Conservation (phyloP, 164 flowering plant species). For the Umbellularia californica region DNA sequence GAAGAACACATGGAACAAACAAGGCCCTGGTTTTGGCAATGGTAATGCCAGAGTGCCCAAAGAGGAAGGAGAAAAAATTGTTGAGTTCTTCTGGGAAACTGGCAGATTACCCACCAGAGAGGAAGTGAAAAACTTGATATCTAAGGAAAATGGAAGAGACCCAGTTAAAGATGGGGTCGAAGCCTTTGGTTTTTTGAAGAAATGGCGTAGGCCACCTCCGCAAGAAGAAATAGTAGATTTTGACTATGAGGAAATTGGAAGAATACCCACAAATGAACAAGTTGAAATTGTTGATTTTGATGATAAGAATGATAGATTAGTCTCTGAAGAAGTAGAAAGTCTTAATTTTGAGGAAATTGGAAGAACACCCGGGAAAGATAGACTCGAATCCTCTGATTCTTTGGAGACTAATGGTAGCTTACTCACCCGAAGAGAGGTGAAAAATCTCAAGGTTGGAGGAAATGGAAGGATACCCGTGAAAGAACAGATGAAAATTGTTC, state of each 20-base stretch:
- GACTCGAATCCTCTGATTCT: background rate
- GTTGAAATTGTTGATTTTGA: constrained; percentile 11
- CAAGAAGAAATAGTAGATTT: background rate
- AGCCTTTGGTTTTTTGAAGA: background rate
- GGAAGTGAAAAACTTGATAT: background rate
- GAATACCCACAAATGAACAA: constrained; percentile 18
- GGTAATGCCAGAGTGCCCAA: constrained; percentile 2
- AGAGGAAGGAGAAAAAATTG: background rate
- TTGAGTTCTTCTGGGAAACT: constrained; percentile 1
- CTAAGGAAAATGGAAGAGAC: constrained; percentile 3
- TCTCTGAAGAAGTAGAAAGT: background rate
- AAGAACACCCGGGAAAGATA: background rate
- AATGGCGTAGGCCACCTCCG: background rate
- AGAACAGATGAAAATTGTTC: background rate
- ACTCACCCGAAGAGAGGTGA: background rate
- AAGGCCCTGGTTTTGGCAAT: background rate
- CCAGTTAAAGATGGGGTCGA: background rate
- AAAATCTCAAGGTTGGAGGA: background rate
- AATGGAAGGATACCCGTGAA: background rate
- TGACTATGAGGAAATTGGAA: background rate
- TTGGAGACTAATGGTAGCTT: background rate
- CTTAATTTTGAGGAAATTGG: background rate
- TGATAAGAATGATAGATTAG: background rate
- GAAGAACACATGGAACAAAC: background rate
- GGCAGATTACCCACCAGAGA: constrained; percentile 7